Evolutionary conservation across 139 green algal species (phyloP), one percentile per base, ranked within the genome.

Genomic region (Tetradesmus lagerheimii): DNA sequence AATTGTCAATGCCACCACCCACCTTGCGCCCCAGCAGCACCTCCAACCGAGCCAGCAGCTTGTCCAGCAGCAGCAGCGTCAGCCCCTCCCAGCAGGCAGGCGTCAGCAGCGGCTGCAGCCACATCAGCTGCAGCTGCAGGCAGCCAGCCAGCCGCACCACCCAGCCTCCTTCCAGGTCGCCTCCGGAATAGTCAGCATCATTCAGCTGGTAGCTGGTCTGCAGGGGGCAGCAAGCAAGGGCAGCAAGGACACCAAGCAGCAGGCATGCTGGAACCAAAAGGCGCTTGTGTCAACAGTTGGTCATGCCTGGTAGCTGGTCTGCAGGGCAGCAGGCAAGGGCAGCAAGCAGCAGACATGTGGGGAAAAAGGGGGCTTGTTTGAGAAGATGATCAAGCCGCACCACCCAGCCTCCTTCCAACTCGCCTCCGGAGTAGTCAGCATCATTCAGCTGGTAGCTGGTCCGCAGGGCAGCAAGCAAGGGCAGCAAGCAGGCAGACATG

Each of bases 381-480:
- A 35, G 86, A 76, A 86, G 98, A n/a, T n/a, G n/a, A n/a, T n/a
- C 91, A 89, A 99, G 90, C 29, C 89, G 81, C 53, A 94, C 81
- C n/a, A 95, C 92, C 98, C 98, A 99, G 62, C 94, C 93, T 71
- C 95, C 93, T 80, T 93, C 92, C 31, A 89, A 89, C 45, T 97
- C 96, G 41, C 91, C 92, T 67, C 89, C 90, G n/a, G 89, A 88
- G 74, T 98, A 98, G 45, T 97, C 95, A 11, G 90, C 92, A 77
- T 98, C 97, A 43, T 23, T 91, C 47, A 99, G 92, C 76, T 96
- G 91, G 88, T 98, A 99, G 75, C 80, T 93, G 18, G 91, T 88
- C 92, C 94, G 90, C 67, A 85, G 20, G 9, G 64, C 64, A 16
- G 27, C 64, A 75, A 31, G 27, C 23, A 75, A 16, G 14, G 8